Evolutionary conservation across 1,284 basidiomycete species (phyloP).

Genomic region (Heterobasidion parviporum): DNA sequence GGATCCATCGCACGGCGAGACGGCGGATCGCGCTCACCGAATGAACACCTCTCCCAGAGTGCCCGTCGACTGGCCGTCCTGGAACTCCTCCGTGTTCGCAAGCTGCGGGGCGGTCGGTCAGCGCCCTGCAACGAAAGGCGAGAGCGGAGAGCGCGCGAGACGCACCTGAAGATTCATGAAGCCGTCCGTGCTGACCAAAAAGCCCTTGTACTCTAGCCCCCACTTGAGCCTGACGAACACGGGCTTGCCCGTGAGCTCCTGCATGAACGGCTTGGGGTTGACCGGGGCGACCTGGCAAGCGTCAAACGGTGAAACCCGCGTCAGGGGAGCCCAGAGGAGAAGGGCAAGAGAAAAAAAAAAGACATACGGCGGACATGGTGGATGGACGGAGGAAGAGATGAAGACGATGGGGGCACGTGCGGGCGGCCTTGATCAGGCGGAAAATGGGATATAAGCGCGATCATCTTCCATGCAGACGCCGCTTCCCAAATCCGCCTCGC

Average conservation of each 20-base stretch:
- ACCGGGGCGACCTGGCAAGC: constrained; percentile 74
- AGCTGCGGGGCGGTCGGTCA: constrained; percentile 35
- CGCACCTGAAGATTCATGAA: constrained; percentile 99
- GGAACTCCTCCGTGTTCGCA: constrained; percentile 97
- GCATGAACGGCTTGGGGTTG: constrained; percentile 98
- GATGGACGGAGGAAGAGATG: constrained; percentile 25
- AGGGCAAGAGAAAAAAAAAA: constrained; percentile 11
- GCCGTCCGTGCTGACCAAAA: constrained; percentile 95
- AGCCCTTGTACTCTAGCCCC: constrained; percentile 99
- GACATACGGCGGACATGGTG: constrained; percentile 49
- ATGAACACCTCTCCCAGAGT: constrained; percentile 98
- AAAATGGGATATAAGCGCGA: constrained; percentile 9
- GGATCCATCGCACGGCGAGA: neutral
- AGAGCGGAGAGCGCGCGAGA: neutral
- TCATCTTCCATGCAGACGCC: neutral
- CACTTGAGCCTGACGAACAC: constrained; percentile 96
- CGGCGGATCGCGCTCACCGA: constrained; percentile 44
- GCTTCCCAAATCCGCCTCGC: constrained; percentile 1
- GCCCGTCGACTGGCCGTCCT: constrained; percentile 93
- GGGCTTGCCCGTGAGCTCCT: constrained; percentile 96
- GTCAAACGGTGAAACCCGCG: neutral
- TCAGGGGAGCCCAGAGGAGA: constrained; percentile 12
- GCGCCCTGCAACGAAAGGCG: neutral
- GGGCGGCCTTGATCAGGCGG: constrained; percentile 50
- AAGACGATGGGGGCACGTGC: constrained; percentile 15